These are phyloP conservation scores for Dendrobium catenatum DNA, from an alignment of 106 monocot species.

Conservation along the genomic window DNA sequence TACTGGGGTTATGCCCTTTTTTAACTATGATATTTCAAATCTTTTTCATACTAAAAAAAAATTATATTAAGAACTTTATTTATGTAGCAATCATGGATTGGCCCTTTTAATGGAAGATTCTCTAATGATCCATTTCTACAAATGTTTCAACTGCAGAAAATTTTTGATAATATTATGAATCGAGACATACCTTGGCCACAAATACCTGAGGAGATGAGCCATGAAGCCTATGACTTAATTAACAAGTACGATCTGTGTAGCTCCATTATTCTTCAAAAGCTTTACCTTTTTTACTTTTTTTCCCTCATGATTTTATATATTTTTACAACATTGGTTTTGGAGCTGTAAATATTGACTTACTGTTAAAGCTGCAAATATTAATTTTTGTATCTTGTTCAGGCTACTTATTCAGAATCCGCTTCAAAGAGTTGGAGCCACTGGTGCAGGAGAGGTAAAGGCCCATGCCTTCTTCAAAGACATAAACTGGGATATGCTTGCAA, in stretches of 20 bases:
- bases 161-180: constrained; percentile 99
- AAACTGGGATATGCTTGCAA: constrained; percentile 93
- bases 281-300: not conserved
- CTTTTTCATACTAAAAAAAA: not conserved
- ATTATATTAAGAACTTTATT: not conserved
- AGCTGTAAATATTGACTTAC: not conserved
- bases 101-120: not conserved
- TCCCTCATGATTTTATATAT: not conserved
- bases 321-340: not conserved
- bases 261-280: not conserved
- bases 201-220: constrained; percentile 76
- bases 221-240: constrained; percentile 83
- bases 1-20: not conserved
- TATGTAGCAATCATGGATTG: too few species aligned
- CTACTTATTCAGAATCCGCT: constrained; percentile 78
- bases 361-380: not conserved
- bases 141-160: constrained; percentile 60
- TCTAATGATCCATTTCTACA: not conserved
- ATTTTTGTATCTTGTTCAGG: constrained; percentile 28
- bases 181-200: constrained; percentile 90
- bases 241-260: constrained; percentile 53
- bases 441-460: constrained; percentile 80
- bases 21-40: not conserved
- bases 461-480: constrained; percentile 88
- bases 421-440: constrained; percentile 96